These are phyloP conservation scores for Boletellus dicymbophilus DNA, from an alignment of 1,284 basidiomycete genomes.

Conservation along the genomic window DNA sequence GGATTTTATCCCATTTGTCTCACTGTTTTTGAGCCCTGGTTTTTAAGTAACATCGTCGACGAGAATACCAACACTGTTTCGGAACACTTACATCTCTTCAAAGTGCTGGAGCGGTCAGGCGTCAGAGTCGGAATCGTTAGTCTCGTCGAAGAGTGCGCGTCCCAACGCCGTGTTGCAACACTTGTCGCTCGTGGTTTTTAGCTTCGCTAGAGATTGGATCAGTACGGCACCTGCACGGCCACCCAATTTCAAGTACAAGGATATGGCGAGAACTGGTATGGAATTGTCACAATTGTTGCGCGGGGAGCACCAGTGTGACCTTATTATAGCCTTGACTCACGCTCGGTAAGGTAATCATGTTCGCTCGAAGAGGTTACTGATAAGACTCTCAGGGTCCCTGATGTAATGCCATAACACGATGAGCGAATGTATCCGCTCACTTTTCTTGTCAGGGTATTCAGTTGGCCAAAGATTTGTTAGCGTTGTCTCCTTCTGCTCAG, in stretches of 20 bases:
- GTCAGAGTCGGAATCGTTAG: constrained; percentile 68
- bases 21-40: constrained; percentile 44
- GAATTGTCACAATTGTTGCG: neutral
- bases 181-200: constrained; percentile 72
- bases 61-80: constrained; percentile 49
- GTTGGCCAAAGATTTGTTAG: constrained; percentile 57
- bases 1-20: constrained; percentile 9
- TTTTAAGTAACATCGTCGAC: constrained; percentile 62
- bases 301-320: neutral
- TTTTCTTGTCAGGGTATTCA: constrained; percentile 50
- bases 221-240: neutral
- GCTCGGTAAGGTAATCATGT: neutral
- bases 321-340: neutral
- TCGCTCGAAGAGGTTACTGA: neutral
- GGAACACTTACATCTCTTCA: constrained; percentile 49
- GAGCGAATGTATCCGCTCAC: constrained; percentile 41
- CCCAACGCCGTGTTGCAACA: no score
- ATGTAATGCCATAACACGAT: constrained; percentile 13
- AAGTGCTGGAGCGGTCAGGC: constrained; percentile 57
- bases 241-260: neutral
- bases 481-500: constrained; percentile 41
- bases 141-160: no score
- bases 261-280: neutral
- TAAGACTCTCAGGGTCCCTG: neutral
- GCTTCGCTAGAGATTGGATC: constrained; percentile 44